These are phyloP conservation scores for Rostrohypoxylon terebratum DNA, from an alignment of 495 filamentous ascomycete genomes.

Conservation along the genomic window DNA sequence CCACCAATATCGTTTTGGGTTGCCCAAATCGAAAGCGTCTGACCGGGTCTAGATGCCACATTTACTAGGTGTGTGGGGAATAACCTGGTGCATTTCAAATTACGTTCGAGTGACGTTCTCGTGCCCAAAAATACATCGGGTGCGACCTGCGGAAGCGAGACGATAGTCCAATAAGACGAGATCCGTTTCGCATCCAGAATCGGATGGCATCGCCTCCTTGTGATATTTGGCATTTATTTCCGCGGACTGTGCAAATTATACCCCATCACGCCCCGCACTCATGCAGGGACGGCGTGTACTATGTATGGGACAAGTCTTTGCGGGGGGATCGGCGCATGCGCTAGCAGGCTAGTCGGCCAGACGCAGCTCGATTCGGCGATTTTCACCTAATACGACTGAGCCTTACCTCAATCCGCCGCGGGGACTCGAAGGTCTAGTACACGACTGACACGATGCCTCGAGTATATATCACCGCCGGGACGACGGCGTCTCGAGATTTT, in stretches of 20 bases:
- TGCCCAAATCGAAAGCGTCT: conserved; percentile 19
- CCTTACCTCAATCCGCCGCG: conserved; percentile 19
- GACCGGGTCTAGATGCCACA: conserved; percentile 1
- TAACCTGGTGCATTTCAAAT: conserved; percentile 15
- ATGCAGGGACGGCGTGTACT: conserved; percentile 14
- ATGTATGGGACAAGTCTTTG: conserved; percentile 3
- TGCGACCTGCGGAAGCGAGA: background rate
- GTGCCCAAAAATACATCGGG: background rate
- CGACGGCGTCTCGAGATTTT: conserved; percentile 8
- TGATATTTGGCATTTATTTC: conserved; percentile 4
- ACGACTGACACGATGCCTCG: conserved; percentile 36
- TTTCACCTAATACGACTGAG: conserved; percentile 35
- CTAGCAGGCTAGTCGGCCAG: conserved; percentile 10
- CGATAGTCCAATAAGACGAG: conserved; percentile 10
- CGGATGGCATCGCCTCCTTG: conserved; percentile 39
- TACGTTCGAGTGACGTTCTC: conserved; percentile 25
- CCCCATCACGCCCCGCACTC: conserved; percentile 9
- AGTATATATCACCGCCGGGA: conserved; percentile 24
- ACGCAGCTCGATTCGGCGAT: conserved; percentile 45
- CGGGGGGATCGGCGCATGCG: conserved; percentile 31
- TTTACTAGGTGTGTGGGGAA: conserved; percentile 14
- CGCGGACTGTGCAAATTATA: conserved; percentile 6
- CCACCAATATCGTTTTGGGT: conserved; percentile 21
- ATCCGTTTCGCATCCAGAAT: background rate
- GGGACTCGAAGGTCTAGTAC: conserved; percentile 12